Base-by-base conservation (phyloP, 2,329 filamentous ascomycete species). In the Arachnomyces sp. region DNA sequence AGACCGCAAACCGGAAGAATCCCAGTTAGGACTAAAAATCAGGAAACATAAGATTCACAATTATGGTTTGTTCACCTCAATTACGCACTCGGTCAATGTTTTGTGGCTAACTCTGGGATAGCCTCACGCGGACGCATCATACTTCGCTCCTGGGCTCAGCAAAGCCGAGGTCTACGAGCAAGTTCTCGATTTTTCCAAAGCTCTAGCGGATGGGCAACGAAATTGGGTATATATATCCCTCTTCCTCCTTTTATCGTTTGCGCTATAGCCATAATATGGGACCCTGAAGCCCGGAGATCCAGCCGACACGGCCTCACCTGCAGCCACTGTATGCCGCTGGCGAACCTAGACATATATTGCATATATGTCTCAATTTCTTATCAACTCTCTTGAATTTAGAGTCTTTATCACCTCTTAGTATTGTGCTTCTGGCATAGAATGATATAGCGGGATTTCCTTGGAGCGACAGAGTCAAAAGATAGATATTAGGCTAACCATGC, bases 71-170 rank as follows among this genome's bases (percentile, higher is more conserved):
- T 25, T 35, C 8, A 14, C 17, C 16, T 35, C 12, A 17, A 35
- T 16, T 8, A 34, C 31, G 17, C 12, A 7, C 11, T 17, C 13
- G 13, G 33, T 36, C 9, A 17, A 44, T 44, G 43, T 38, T 42
- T 8, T 13, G 39, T 20, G 28, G 39, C 33, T 28, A 28, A 9
- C 16, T 17, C 14, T 13, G 7, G 9, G 7, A 32, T 41, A 70
- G 68, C 65, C 64, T 42, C 68, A 71, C 59, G 68, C 67, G 43
- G 66, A 70, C 49, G 57, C 65, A 15, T 65, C 68, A n/a, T 60
- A 61, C 46, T 71, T 71, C 50, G 45, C 54, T 28, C 45, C 53
- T 17, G 55, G 51, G 4, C 36, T 52, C 33, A 60, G 60, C 39
- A 71, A 71, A 52, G 50, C 52, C 31, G 59, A 67, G 30, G 55